Evolutionary conservation across 1,284 basidiomycete species (phyloP), one percentile per base, ranked within the genome.

Genomic region (Fomes fomentarius): DNA sequence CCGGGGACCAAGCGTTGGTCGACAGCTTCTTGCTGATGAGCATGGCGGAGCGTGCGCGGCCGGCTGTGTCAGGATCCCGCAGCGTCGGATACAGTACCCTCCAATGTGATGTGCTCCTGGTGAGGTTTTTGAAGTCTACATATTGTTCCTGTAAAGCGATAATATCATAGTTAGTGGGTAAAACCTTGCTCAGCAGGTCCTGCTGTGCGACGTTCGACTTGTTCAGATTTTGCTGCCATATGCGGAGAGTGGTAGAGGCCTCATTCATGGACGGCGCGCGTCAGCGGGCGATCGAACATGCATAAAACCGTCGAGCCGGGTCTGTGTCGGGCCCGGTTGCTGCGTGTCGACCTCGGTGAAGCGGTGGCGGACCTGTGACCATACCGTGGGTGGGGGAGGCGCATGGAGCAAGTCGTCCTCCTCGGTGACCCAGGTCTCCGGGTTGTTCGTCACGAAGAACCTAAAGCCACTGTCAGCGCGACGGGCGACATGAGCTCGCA

Each of bases 131-230:
- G 6, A 22, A 43, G 38, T 68, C 62, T 3, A 71, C 61, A 22
- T 68, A 68, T 0, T 73, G 73, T 64, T 76, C 74, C 52, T 75
- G 71, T 0, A 76, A 31, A 0, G 68, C 54, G 0, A 70, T 26
- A 0, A 75, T 58, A 47, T 75, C 66, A 44, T 54, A 66, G 58
- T 65, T 37, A 49, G 44, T 19, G 39, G 61, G 57, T 14, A 17
- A 11, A n/a, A 50, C 50, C 38, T 57, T 4, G 54, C 66, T 17
- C 33, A 72, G 55, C 46, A 74, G 3, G 26, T 54, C 51, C 37
- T 47, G 25, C 31, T 63, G 66, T 31, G 70, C 60, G 5, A n/a
- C 19, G 11, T 47, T 10, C 0, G 71, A 71, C 21, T 66, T 69
- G 53, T 69, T 70, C 9, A 67, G 31, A 44, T 66, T 62, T n/a